Evolutionary conservation across 2,329 filamentous ascomycete genomes (phyloP).

Genomic region (Chrysosporium queenslandicum): DNA sequence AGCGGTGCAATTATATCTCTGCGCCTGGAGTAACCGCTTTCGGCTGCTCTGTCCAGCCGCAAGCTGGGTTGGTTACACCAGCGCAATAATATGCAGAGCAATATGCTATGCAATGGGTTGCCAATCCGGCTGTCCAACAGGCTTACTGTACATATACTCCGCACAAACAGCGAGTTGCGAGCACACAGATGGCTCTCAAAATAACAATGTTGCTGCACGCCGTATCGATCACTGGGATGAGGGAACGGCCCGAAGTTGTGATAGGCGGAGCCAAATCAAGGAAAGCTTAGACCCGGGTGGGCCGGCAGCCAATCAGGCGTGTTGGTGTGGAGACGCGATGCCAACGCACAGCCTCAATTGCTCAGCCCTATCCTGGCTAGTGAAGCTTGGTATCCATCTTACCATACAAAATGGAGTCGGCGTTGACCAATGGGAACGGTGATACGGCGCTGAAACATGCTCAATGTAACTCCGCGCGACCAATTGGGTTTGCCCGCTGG

Average conservation of each 20-base stretch:
- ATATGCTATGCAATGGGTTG: not conserved
- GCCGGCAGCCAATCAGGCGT: not conserved
- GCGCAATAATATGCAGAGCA: not conserved
- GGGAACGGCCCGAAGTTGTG: not conserved
- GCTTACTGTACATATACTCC: not conserved
- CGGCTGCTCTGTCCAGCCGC: not conserved
- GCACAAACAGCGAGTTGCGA: too few relatives aligned
- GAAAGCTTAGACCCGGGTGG: not conserved
- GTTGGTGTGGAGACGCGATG: not conserved
- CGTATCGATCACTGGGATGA: too few relatives aligned
- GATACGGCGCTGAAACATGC: constrained; percentile 5
- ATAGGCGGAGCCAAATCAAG: not conserved
- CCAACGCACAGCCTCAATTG: not conserved
- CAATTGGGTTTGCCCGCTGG: not conserved
- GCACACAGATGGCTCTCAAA: too few relatives aligned
- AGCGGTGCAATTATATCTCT: not conserved
- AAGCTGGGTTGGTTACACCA: not conserved
- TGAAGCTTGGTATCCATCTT: not conserved
- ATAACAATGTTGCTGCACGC: too few relatives aligned
- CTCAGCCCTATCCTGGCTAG: constrained; percentile 1
- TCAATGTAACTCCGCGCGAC: not conserved
- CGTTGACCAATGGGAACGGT: not conserved
- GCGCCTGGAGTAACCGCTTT: not conserved
- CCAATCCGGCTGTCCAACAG: not conserved
- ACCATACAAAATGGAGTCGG: not conserved